Conservation (phyloP, 352 stramenopile species). For the Elongisporangium senticosum region DNA sequence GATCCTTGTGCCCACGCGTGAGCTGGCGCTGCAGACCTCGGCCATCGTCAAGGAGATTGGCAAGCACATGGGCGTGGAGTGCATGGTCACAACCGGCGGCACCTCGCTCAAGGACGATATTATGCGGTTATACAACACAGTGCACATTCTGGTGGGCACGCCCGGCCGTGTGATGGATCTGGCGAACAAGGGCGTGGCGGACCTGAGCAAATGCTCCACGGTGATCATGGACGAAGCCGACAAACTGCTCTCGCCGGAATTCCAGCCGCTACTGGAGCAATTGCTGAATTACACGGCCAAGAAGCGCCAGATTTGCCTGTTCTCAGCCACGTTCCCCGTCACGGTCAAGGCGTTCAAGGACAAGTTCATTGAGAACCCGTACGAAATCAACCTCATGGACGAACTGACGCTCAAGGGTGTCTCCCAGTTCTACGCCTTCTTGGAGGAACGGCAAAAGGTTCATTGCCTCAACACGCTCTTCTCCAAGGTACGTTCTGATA, state of each 20-base stretch:
- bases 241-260: constrained; percentile 98
- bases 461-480: constrained; percentile 99
- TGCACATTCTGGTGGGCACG: constrained; percentile 99
- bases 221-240: constrained; percentile 99
- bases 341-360: constrained; percentile 99
- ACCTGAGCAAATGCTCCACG: constrained; percentile 95
- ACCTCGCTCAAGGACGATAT: constrained; percentile 99
- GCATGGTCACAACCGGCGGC: constrained; percentile 98
- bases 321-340: constrained; percentile 99
- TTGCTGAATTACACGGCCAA: constrained; percentile 93
- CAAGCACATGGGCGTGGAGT: constrained; percentile 96
- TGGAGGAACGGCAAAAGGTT: constrained; percentile 99
- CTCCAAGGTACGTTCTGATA: constrained; percentile 59
- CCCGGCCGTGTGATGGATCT: constrained; percentile 98
- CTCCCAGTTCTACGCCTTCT: constrained; percentile 99
- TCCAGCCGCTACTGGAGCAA: constrained; percentile 97
- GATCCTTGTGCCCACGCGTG: constrained; percentile 98
- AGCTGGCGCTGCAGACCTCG: constrained; percentile 98
- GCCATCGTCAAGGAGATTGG: constrained; percentile 98
- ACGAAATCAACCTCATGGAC: constrained; percentile 99
- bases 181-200: constrained; percentile 96
- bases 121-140: constrained; percentile 98
- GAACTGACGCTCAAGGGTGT: constrained; percentile 98
- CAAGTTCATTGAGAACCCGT: constrained; percentile 97
- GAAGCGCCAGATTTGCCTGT: constrained; percentile 98